Conservation (phyloP, 2,329 filamentous ascomycete species). For the Daldinia sp. region DNA sequence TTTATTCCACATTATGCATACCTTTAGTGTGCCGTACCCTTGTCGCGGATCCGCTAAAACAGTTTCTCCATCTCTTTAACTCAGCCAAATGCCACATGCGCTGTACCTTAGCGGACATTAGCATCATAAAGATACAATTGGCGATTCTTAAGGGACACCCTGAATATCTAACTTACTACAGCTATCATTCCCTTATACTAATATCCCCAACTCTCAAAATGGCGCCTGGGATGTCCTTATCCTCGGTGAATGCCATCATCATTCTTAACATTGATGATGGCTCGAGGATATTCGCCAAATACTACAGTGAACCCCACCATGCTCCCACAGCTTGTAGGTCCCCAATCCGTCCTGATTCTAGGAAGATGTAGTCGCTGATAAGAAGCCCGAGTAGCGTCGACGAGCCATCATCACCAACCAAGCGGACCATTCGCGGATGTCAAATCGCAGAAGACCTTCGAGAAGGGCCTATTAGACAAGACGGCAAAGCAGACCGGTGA, state of each 20-base stretch:
- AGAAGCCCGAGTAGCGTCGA: constrained; percentile 55
- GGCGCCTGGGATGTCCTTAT: constrained; percentile 80
- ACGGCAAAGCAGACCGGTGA: constrained; percentile 95
- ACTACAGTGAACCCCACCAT: constrained; percentile 66
- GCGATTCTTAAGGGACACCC: constrained; percentile 13
- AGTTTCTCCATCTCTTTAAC: constrained; percentile 35
- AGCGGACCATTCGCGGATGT: constrained; percentile 85
- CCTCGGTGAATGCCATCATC: constrained; percentile 81
- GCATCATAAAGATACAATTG: constrained; percentile 18
- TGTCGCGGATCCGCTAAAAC: constrained; percentile 40
- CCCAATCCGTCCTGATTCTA: neutral
- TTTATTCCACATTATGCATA: constrained; percentile 24
- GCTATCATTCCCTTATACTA: constrained; percentile 21
- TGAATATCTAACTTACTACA: constrained; percentile 20
- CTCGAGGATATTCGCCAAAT: constrained; percentile 89
- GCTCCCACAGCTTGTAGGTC: constrained; percentile 49
- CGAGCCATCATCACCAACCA: constrained; percentile 60
- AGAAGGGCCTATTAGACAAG: constrained; percentile 95
- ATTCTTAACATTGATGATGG: constrained; percentile 88
- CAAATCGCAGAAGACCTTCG: constrained; percentile 95
- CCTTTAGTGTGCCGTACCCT: neutral
- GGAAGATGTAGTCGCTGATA: constrained; percentile 38
- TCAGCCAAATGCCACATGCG: constrained; percentile 38
- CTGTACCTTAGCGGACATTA: constrained; percentile 18
- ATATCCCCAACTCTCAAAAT: constrained; percentile 57